These are phyloP conservation scores for Hymenoscyphus fructigenus DNA, from an alignment of 2,329 filamentous ascomycete species.

Conservation along the genomic window DNA sequence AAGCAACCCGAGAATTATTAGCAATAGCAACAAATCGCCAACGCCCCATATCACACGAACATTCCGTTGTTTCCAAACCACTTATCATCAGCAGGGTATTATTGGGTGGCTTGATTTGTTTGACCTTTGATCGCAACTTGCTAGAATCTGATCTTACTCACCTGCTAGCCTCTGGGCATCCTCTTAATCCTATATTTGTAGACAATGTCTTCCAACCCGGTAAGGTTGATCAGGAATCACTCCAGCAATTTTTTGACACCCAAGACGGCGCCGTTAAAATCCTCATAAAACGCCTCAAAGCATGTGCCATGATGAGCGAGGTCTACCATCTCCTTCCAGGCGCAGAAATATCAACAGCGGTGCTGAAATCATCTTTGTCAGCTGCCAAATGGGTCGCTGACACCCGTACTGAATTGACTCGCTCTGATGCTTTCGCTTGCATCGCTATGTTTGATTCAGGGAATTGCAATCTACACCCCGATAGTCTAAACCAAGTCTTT, in stretches of 20 bases:
- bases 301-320: conserved; percentile 11
- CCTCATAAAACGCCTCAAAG: conserved; percentile 5
- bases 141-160: too few relatives aligned
- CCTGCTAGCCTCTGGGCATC: too few relatives aligned
- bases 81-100: too few relatives aligned
- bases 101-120: too few relatives aligned
- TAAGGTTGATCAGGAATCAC: background rate
- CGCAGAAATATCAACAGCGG: conserved; percentile 12
- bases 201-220: background rate
- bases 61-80: too few relatives aligned
- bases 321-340: conserved; percentile 15
- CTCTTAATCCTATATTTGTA: background rate
- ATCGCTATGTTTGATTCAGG: conserved; percentile 17
- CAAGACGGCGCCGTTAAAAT: background rate
- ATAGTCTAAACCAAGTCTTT: conserved; percentile 14
- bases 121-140: too few relatives aligned
- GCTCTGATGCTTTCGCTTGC: conserved; percentile 6
- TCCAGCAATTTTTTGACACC: background rate
- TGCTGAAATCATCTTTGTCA: background rate
- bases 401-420: background rate
- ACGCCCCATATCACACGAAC: too few relatives aligned
- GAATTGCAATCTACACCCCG: conserved; percentile 7
- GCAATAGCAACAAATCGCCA: too few relatives aligned
- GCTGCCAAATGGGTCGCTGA: conserved; percentile 8
- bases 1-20: background rate